Percentiles rank a stretch among this genome's conserved stretches.
Evolutionary conservation across 2,329 filamentous ascomycete species (phyloP).

Genomic region (Alternaria hordeiaustralica): DNA sequence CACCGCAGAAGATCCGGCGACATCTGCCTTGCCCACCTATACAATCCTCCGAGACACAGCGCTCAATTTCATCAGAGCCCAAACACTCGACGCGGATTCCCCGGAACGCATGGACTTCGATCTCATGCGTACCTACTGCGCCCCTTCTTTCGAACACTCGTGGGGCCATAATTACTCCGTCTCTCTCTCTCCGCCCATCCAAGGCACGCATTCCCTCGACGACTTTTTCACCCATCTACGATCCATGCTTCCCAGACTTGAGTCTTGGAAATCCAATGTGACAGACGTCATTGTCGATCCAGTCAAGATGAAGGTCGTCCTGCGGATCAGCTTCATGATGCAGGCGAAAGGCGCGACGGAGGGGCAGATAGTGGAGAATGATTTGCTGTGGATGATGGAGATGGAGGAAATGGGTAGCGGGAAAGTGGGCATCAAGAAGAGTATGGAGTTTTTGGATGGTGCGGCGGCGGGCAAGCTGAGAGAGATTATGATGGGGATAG

Average conservation of each 20-base stretch:
- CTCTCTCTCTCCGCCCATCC: slow-evolving; percentile 24
- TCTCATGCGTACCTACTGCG: slow-evolving; percentile 23
- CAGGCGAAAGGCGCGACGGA: slow-evolving; percentile 13
- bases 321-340: slow-evolving; percentile 37
- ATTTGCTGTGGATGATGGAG: slow-evolving; percentile 43
- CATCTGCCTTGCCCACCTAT: slow-evolving; percentile 13
- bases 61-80: slow-evolving; percentile 22
- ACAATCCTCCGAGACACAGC: slow-evolving; percentile 21
- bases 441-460: slow-evolving; percentile 44
- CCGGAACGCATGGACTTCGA: slow-evolving; percentile 19
- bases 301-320: slow-evolving; percentile 22
- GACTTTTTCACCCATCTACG: slow-evolving; percentile 31
- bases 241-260: slow-evolving; percentile 26
- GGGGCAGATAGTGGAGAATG: slow-evolving; percentile 33
- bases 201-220: slow-evolving; percentile 19
- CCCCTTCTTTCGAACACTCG: slow-evolving; percentile 25
- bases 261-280: slow-evolving; percentile 29
- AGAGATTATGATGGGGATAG: slow-evolving; percentile 20
- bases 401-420: slow-evolving; percentile 20
- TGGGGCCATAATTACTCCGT: slow-evolving; percentile 43
- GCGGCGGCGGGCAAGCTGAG: slow-evolving; percentile 25
- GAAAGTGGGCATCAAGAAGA: slow-evolving; percentile 27
- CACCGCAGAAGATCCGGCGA: background rate
- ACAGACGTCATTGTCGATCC: slow-evolving; percentile 37
- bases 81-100: slow-evolving; percentile 2